Percentiles rank a stretch among this genome's conserved stretches.
Evolutionary conservation across 2,329 filamentous ascomycete genomes (phyloP).

Genomic region (Ophidiomyces ophidiicola): DNA sequence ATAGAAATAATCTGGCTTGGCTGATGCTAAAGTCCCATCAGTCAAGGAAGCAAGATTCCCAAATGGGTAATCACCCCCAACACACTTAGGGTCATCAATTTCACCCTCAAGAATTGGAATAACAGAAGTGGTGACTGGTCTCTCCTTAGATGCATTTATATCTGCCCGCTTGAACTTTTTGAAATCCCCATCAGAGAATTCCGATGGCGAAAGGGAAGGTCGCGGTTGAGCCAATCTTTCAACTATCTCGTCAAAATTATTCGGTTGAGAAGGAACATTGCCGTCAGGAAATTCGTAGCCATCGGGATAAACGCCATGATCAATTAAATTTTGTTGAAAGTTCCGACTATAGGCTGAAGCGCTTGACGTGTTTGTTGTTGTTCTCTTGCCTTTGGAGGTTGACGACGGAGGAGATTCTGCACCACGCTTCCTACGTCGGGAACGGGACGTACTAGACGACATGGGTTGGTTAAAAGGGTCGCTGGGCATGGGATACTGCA

Average conservation of each 20-base stretch:
- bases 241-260: constrained; percentile 24
- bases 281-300: constrained; percentile 20
- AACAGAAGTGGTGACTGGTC: constrained; percentile 22
- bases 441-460: too few species aligned
- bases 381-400: too few species aligned
- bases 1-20: constrained; percentile 25
- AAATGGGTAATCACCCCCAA: constrained; percentile 22
- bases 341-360: too few species aligned
- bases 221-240: constrained; percentile 20
- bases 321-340: too few species aligned
- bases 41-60: constrained; percentile 28
- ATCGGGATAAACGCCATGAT: too few species aligned
- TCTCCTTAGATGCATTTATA: constrained; percentile 24
- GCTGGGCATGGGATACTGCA: too few species aligned
- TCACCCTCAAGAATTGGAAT: constrained; percentile 21
- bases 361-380: too few species aligned
- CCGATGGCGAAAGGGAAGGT: constrained; percentile 28
- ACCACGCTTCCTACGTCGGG: too few species aligned
- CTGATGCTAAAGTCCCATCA: constrained; percentile 16
- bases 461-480: too few species aligned
- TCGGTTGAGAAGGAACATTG: constrained; percentile 19
- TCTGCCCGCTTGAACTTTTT: constrained; percentile 22
- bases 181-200: constrained; percentile 23
- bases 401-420: too few species aligned
- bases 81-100: constrained; percentile 16